A percentile compares a stretch with the other conserved stretches of the same genome.
Evolutionary conservation across 805 yeast genomes (phyloP).

Genomic region (Monosporozyma yasuniensis): DNA sequence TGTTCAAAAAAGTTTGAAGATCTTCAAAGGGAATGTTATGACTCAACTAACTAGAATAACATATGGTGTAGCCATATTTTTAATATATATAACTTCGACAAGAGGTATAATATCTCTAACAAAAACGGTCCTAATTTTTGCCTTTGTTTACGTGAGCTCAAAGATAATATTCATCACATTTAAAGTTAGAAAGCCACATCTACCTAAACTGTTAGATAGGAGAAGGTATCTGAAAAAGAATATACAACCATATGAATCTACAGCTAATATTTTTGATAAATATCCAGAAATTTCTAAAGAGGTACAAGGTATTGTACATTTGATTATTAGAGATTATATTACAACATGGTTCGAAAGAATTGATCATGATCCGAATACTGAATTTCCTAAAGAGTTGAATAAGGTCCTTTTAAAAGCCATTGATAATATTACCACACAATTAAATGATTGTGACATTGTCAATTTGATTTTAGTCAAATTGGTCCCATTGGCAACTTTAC

Average conservation of each 20-base stretch:
- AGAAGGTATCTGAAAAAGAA: no score
- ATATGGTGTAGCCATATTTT: not conserved
- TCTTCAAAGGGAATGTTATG: not conserved
- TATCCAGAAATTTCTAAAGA: conserved; percentile 32
- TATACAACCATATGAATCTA: not conserved
- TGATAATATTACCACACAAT: conserved; percentile 34
- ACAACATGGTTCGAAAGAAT: conserved; percentile 47
- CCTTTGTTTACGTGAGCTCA: not conserved
- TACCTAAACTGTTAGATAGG: not conserved
- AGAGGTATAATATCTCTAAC: not conserved
- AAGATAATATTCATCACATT: not conserved
- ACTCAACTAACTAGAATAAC: not conserved
- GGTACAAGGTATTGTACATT: conserved; percentile 36
- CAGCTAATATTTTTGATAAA: conserved; percentile 2
- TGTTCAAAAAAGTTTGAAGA: not conserved
- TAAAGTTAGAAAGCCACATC: not conserved
- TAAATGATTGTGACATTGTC: conserved; percentile 43
- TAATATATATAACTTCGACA: not conserved
- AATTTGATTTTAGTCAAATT: conserved; percentile 47
- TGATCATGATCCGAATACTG: conserved; percentile 18
- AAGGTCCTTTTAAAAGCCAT: conserved; percentile 37
- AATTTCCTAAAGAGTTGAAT: conserved; percentile 36
- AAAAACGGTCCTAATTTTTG: not conserved
- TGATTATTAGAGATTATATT: conserved; percentile 47
- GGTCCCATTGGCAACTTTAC: conserved; percentile 59